Evolutionary conservation across 768 basidiomycete genomes (phyloP), one percentile per base, ranked within the genome.

Genomic region (Crassisporium funariophilum): DNA sequence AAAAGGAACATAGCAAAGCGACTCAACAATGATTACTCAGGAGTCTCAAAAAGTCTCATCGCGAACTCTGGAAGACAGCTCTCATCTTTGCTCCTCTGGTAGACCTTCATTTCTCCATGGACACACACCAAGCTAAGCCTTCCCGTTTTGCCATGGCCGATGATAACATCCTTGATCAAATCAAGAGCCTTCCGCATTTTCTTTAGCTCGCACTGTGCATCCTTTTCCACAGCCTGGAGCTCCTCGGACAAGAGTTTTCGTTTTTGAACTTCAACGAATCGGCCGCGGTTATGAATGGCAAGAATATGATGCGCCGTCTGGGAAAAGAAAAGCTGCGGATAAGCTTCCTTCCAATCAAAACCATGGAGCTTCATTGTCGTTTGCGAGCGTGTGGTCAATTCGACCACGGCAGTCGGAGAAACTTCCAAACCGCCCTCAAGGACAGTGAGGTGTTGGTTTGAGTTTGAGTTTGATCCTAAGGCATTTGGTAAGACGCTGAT

Each of bases 251-350:
- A 50, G 4, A 75, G 65, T 35, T 74, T 72, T 33, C 69, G 63
- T 60, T 84, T 83, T 41, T 73, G 65, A 5, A 85, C 65, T 8
- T 66, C 60, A 3, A 59, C 54, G 61, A 89, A 88, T 1, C 31
- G 63, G 1, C 87, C 87, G 3, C 70, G 61, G 11, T 68, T 57
- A 59, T 89, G 86, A 33, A 76, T 65, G 0, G 77, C 86, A 43
- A 86, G 66, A 58, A 78, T 82, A 47, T 82, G 73, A 54, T 80
- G 75, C 2, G 74, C 66, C 0, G 84, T 88, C 58, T 84, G 82
- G 5, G 88, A 86, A 44, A 90, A 74, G 59, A 77, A 83, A 10
- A 88, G 64, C 58, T 88, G 86, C 0, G 82, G 78, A 60, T 81
- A 87, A 1, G 70, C 66, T 10, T 86, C 83, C 21, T 57, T 67